Base-by-base conservation (phyloP, 176 grass and related monocot species). In the Urochloa ruziziensis region DNA sequence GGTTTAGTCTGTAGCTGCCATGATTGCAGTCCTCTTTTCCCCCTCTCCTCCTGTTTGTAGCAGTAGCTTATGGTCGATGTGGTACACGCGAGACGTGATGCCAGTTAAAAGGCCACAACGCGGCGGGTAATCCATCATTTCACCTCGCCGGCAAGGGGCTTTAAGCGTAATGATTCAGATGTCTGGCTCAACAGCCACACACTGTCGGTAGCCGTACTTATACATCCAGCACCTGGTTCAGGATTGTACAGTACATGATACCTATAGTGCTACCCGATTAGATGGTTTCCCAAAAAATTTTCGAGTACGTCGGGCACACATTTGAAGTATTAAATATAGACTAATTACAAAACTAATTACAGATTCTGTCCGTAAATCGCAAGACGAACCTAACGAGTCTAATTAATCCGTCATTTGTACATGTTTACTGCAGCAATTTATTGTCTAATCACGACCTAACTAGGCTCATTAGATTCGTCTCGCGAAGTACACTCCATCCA, bases 81-180 rank as follows among this genome's bases (percentile, higher is more conserved):
- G 70, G 77, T 89, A 77, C 78, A 65, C 70, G 27, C 62, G 1
- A 71, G 69, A 51, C 61, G 36, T 62, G 30, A 27, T 12, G 73
- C 7, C 37, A 32, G 56, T 39, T 71, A 27, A 62, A 62, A 83
- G 44, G 71, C n/a, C 62, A 60, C 79, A 81, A 62, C 62, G 51
- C 29, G 30, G 33, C 39, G 21, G 53, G 33, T n/a, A 65, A 48
- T 72, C 74, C 80, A 79, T 84, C 74, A 78, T 88, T 57, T 83
- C 74, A 32, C 13, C 34, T 78, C 73, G 3, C 86, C 81, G 75
- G 81, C 74, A 79, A 49, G 36, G 10, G 48, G 1, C 67, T 67
- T 77, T 83, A n/a, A 59, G 75, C 10, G 1, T n/a, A 32, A 79
- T 84, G 29, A 80, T 80, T 89, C 75, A 60, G 81, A 74, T 80